A percentile compares a stretch with the other conserved stretches of the same genome.
Evolutionary conservation across 2,329 filamentous ascomycete genomes (phyloP).

Genomic region (Colletotrichum sublineola): DNA sequence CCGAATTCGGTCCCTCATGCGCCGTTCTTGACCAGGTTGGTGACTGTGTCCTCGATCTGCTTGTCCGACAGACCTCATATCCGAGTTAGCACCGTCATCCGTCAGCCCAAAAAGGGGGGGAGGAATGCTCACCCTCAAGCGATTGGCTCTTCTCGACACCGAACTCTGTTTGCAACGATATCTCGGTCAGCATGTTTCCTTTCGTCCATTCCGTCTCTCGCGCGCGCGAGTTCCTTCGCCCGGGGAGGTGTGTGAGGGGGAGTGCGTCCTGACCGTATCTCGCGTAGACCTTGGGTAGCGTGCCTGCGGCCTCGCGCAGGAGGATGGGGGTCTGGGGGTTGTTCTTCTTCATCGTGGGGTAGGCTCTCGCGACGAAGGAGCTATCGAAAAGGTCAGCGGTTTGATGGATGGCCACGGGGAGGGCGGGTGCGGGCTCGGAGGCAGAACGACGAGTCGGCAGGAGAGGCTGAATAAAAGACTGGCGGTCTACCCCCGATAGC

Average conservation of each 20-base stretch:
- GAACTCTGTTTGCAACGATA: slow-evolving; percentile 56
- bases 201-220: not conserved
- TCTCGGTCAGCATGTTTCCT: slow-evolving; percentile 43
- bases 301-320: slow-evolving; percentile 90
- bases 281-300: slow-evolving; percentile 88
- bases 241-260: not conserved
- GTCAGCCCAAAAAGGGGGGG: slow-evolving; percentile 49
- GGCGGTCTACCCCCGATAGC: too few species aligned
- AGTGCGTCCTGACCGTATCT: slow-evolving; percentile 79
- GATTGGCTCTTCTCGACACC: slow-evolving; percentile 70
- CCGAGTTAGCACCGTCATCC: slow-evolving; percentile 9
- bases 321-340: slow-evolving; percentile 95
- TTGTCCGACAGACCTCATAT: slow-evolving; percentile 66
- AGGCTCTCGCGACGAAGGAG: slow-evolving; percentile 89
- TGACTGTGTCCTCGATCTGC: slow-evolving; percentile 71
- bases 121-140: slow-evolving; percentile 58
- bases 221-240: not conserved
- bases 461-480: too few species aligned
- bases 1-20: slow-evolving; percentile 18
- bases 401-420: not conserved
- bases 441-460: not conserved
- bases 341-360: slow-evolving; percentile 99
- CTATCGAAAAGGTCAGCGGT: slow-evolving; percentile 60
- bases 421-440: not conserved
- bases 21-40: slow-evolving; percentile 63